Conservation (phyloP, 2,329 filamentous ascomycete species). For the Rhynchosporium secalis region DNA sequence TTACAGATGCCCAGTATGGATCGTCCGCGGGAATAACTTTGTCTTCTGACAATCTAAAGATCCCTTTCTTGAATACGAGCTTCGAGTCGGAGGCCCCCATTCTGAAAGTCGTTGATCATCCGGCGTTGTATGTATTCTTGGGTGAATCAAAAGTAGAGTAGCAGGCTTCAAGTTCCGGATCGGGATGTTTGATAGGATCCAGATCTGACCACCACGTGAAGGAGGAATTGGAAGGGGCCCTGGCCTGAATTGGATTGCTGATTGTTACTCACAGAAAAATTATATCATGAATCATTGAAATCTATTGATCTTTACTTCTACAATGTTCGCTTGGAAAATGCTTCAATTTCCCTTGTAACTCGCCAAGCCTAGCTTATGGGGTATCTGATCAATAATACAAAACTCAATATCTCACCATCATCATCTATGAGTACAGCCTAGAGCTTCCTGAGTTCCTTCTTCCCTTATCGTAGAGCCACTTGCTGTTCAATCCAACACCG, state of each 20-base stretch:
- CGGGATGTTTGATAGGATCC: constrained; percentile 8
- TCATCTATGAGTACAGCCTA: constrained; percentile 33
- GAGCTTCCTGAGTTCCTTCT: constrained; percentile 43
- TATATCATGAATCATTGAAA: neutral
- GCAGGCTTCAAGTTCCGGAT: constrained; percentile 11
- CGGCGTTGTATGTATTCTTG: constrained; percentile 21
- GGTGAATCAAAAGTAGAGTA: neutral
- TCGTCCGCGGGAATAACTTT: constrained; percentile 84
- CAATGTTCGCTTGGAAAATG: constrained; percentile 11
- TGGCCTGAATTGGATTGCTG: neutral
- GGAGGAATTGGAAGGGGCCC: neutral
- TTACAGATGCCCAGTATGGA: constrained; percentile 87
- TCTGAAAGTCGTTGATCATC: constrained; percentile 34
- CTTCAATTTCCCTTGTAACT: constrained; percentile 14
- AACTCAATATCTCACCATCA: constrained; percentile 7
- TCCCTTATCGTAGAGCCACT: constrained; percentile 91
- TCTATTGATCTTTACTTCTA: neutral
- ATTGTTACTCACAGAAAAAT: neutral
- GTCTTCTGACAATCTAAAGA: constrained; percentile 94
- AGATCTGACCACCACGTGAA: constrained; percentile 26
- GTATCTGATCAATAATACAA: constrained; percentile 36
- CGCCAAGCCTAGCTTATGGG: constrained; percentile 23
- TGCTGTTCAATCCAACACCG: constrained; percentile 80
- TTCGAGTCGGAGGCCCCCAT: constrained; percentile 99
- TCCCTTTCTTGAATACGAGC: constrained; percentile 97